Evolutionary conservation across 768 basidiomycete genomes (phyloP).

Genomic region (Auriscalpium microsporum): DNA sequence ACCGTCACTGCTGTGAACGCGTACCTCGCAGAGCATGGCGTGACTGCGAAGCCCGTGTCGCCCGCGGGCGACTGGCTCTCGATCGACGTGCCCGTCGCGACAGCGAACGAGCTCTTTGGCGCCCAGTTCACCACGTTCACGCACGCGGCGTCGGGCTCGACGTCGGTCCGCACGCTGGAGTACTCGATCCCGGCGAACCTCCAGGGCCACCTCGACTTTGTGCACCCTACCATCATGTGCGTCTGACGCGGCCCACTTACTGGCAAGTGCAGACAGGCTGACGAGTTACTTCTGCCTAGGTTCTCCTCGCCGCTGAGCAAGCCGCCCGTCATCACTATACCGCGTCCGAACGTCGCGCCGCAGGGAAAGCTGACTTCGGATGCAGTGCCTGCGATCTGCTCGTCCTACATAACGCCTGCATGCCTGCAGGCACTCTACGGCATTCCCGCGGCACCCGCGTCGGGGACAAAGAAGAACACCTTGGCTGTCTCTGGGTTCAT

Average conservation of each 20-base stretch:
- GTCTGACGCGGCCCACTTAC: neutral
- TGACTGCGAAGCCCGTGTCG: slow-evolving; percentile 6
- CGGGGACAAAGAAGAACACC: slow-evolving; percentile 12
- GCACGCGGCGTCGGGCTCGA: slow-evolving; percentile 5
- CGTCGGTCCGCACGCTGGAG: slow-evolving; percentile 6
- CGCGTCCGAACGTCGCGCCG: neutral
- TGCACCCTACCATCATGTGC: slow-evolving; percentile 11
- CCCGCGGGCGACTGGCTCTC: slow-evolving; percentile 9
- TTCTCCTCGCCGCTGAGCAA: neutral
- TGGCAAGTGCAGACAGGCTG: neutral
- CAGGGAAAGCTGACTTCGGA: neutral
- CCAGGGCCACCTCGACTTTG: slow-evolving; percentile 4
- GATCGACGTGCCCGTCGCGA: slow-evolving; percentile 6
- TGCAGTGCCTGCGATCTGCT: neutral
- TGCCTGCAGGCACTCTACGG: slow-evolving; percentile 28
- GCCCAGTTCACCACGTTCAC: slow-evolving; percentile 8
- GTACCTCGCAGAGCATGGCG: slow-evolving; percentile 6
- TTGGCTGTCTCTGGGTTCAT: slow-evolving; percentile 23
- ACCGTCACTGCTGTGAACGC: neutral
- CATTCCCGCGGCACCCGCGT: slow-evolving; percentile 25
- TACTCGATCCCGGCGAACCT: slow-evolving; percentile 11
- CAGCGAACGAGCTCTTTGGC: slow-evolving; percentile 10
- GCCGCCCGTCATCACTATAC: neutral
- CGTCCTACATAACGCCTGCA: slow-evolving; percentile 18
- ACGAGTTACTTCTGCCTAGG: neutral